Percentiles rank a stretch among this genome's conserved stretches.
These are phyloP conservation scores for Coccomyxa subellipsoidea DNA, from an alignment of 163 green algal genomes.

Conservation along the genomic window DNA sequence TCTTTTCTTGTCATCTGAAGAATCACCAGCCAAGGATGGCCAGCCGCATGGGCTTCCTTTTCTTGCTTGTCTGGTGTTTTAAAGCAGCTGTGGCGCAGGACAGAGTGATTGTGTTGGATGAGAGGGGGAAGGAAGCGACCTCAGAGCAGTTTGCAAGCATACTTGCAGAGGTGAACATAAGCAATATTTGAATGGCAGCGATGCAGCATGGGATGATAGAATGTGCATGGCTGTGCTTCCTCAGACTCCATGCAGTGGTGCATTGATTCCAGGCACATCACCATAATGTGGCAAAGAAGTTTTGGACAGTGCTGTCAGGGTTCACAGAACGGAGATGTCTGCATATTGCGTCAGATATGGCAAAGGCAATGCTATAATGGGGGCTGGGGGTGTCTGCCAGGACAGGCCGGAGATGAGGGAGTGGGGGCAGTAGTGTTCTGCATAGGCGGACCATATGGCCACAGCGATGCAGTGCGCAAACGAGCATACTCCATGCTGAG, in stretches of 20 bases:
- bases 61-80: neutral
- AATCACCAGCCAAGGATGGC: neutral
- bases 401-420: slow-evolving; percentile 54
- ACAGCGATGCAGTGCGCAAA: slow-evolving; percentile 48
- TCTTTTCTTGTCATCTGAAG: neutral
- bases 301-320: too few relatives aligned
- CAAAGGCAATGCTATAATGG: too few relatives aligned
- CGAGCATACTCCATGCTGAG: slow-evolving; percentile 67
- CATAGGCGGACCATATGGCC: slow-evolving; percentile 86
- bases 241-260: neutral
- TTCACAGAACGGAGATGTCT: too few relatives aligned
- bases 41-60: neutral
- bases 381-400: neutral
- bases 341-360: too few relatives aligned
- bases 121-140: slow-evolving; percentile 60
- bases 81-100: slow-evolving; percentile 29
- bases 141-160: slow-evolving; percentile 60
- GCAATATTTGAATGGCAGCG: neutral
- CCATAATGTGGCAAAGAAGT: too few relatives aligned
- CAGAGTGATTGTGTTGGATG: slow-evolving; percentile 68
- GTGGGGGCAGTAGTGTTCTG: slow-evolving; percentile 61
- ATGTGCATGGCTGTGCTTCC: neutral
- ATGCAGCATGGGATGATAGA: too few relatives aligned
- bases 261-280: too few relatives aligned
- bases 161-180: slow-evolving; percentile 42